These are phyloP conservation scores for Aspergillus sp. DNA, from an alignment of 2,329 filamentous ascomycete species.

Conservation along the genomic window DNA sequence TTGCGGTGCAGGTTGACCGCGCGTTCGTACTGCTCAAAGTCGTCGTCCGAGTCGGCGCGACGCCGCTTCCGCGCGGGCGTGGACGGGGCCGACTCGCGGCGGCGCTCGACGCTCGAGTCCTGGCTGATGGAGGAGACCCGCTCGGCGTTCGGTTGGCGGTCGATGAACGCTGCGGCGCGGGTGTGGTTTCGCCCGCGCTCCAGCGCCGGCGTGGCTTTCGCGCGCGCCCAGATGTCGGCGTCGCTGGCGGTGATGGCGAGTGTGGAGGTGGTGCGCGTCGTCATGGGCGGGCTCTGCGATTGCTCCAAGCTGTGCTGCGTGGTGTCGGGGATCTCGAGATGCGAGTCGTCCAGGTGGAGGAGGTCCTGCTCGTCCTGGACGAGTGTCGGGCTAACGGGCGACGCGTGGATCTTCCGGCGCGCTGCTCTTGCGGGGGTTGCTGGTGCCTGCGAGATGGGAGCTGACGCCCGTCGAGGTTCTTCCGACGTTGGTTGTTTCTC, in stretches of 20 bases:
- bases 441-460: not conserved
- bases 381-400: not conserved
- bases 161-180: conserved; percentile 30
- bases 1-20: conserved; percentile 27
- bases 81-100: conserved; percentile 3
- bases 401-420: not conserved
- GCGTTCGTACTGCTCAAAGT: conserved; percentile 43
- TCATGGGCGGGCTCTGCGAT: not conserved
- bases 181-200: not conserved
- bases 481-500: too few species aligned
- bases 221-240: not conserved
- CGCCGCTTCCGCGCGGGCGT: conserved; percentile 16
- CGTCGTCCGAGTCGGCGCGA: conserved; percentile 22
- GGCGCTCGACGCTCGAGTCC: conserved; percentile 22
- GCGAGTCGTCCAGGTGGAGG: not conserved
- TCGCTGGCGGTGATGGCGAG: not conserved
- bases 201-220: not conserved
- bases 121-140: conserved; percentile 36
- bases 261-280: not conserved
- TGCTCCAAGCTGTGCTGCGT: not conserved
- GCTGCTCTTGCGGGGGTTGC: not conserved
- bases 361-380: not conserved
- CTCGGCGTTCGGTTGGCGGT: conserved; percentile 33
- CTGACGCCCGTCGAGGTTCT: too few species aligned
- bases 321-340: not conserved